Evolutionary conservation across 495 filamentous ascomycete genomes (phyloP).

Genomic region (Amniculicola lignicola): DNA sequence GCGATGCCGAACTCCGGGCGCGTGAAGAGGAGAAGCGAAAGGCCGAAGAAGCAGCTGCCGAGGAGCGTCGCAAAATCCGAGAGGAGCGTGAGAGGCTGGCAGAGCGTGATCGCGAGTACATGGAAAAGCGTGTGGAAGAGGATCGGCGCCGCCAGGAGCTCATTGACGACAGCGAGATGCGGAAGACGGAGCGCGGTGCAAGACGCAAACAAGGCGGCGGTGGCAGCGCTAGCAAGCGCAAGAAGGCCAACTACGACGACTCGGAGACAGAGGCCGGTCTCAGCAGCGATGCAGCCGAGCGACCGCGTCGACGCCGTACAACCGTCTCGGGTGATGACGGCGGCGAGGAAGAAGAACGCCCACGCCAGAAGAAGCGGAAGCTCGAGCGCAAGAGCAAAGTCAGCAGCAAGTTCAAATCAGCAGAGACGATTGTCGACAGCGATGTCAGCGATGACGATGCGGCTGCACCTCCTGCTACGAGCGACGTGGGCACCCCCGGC

Average conservation of each 20-base stretch:
- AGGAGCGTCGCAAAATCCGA: constrained; percentile 70
- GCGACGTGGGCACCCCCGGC: neutral
- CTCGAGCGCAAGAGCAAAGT: constrained; percentile 36
- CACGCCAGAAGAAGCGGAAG: constrained; percentile 40
- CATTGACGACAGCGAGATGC: constrained; percentile 69
- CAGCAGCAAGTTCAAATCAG: constrained; percentile 41
- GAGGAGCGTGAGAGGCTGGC: constrained; percentile 77
- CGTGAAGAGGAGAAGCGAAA: constrained; percentile 69
- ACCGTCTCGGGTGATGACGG: constrained; percentile 30
- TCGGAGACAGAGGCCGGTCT: constrained; percentile 39
- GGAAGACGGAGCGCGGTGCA: constrained; percentile 70
- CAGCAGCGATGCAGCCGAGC: constrained; percentile 14
- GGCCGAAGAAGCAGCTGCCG: constrained; percentile 62
- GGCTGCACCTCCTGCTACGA: constrained; percentile 4
- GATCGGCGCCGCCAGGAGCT: constrained; percentile 65
- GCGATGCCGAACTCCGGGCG: constrained; percentile 70
- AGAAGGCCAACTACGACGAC: constrained; percentile 63
- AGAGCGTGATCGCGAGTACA: constrained; percentile 69
- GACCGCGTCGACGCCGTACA: constrained; percentile 26
- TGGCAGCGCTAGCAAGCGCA: constrained; percentile 54
- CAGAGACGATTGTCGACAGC: constrained; percentile 40
- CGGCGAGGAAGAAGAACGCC: constrained; percentile 28
- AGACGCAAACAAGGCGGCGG: constrained; percentile 57
- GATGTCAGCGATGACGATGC: constrained; percentile 28
- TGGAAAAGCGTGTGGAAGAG: constrained; percentile 66